Conservation (phyloP, 768 basidiomycete species). For the Collybiopsis luxurians region DNA sequence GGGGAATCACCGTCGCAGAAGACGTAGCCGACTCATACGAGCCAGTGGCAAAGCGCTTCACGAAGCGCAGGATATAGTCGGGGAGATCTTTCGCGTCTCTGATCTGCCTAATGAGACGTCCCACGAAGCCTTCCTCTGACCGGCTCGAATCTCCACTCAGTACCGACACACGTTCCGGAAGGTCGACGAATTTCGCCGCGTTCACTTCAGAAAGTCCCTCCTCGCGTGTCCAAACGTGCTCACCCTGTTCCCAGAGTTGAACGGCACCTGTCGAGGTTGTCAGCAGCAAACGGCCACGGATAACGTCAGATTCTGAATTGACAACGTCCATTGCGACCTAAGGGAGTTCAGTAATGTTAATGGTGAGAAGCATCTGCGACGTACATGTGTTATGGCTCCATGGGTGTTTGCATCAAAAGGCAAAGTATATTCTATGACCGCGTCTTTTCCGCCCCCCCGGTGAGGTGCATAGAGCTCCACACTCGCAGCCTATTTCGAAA, state of each 20-base stretch:
- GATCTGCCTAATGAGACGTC: constrained; percentile 54
- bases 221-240: constrained; percentile 74
- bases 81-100: constrained; percentile 69
- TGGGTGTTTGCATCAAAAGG: constrained; percentile 63
- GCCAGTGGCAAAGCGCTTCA: constrained; percentile 68
- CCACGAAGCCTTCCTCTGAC: constrained; percentile 46
- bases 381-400: constrained; percentile 69
- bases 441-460: constrained; percentile 42
- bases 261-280: constrained; percentile 76
- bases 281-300: constrained; percentile 45
- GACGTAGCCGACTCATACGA: constrained; percentile 54
- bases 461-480: constrained; percentile 53
- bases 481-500: constrained; percentile 55
- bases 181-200: constrained; percentile 70
- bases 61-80: constrained; percentile 62
- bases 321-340: constrained; percentile 55
- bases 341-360: background rate
- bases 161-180: constrained; percentile 56
- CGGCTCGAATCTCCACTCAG: constrained; percentile 30
- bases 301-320: constrained; percentile 32
- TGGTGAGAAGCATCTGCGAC: background rate
- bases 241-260: constrained; percentile 66
- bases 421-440: constrained; percentile 53
- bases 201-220: constrained; percentile 69
- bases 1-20: constrained; percentile 24